Evolutionary conservation across 192 early-diverging fungal genomes (phyloP), one percentile per base, ranked within the genome.

Genomic region (Mortierella claussenii): DNA sequence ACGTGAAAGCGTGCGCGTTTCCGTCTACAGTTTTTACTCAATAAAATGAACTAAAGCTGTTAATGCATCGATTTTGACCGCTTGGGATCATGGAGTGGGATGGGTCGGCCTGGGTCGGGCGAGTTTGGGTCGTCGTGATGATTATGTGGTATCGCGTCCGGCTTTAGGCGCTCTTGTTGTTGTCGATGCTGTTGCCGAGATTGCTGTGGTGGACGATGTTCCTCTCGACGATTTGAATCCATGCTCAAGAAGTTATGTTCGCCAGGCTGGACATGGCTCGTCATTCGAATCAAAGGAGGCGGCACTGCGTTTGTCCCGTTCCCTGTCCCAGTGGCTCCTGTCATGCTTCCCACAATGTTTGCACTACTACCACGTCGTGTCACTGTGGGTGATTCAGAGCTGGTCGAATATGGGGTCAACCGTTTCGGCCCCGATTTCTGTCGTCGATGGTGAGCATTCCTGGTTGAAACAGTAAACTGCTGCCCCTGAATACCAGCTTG

Each of bases 341-440:
- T 40, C 24, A 46, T 36, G 42, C 31, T 28, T 53, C 57, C 67
- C 8, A 40, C 37, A 37, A 66, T 67, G 23, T 53, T 55, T 1
- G 53, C 52, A 26, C 45, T 67, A 40, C 73, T 76, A 33, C 62
- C 65, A 12, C 65, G 43, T 6, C 73, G 43, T 4, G 64, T 60
- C 13, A 60, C 58, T 2, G 51, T 15, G 2, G 71, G 57, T 8
- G 71, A 58, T n/a, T n/a, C n/a, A n/a, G n/a, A n/a, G n/a, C n/a
- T n/a, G 0, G 43, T 12, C 18, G 54, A 48, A 12, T 75, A 30
- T 0, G 73, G 73, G 0, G 64, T 37, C 4, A 67, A 21, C 32
- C 64, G 50, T 33, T 76, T 76, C 34, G 73, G 73, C 21, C 73
- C 73, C 1, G 73, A 76, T 20, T 76, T 76, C 23, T 76, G 73